Evolutionary conservation across 139 green algal species (phyloP).

Genomic region (Eudorina sp.): DNA sequence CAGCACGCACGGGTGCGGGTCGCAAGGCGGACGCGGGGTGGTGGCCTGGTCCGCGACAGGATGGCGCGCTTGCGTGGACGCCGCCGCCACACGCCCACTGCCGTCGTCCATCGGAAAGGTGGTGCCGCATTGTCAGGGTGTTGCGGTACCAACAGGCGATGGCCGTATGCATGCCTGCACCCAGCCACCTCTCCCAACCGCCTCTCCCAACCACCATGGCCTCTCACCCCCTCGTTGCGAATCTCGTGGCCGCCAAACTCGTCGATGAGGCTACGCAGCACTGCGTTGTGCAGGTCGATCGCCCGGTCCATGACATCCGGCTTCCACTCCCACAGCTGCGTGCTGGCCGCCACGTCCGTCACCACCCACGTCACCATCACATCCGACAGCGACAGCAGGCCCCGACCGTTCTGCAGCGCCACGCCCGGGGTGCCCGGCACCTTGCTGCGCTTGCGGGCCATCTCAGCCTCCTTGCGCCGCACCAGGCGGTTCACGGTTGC

Average conservation of each 20-base stretch:
- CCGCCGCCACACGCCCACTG: too few relatives aligned
- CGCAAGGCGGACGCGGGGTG: too few relatives aligned
- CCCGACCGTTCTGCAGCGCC: slow-evolving; percentile 48
- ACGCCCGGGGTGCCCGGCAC: slow-evolving; percentile 50
- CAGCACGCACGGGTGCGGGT: too few relatives aligned
- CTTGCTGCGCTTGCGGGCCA: slow-evolving; percentile 50
- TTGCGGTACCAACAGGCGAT: too few relatives aligned
- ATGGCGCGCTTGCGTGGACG: too few relatives aligned
- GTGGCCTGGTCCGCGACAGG: too few relatives aligned
- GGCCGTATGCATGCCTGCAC: too few relatives aligned
- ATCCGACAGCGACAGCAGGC: slow-evolving; percentile 53
- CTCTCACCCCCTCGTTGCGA: slow-evolving; percentile 63
- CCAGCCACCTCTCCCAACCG: neutral
- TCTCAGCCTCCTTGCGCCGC: slow-evolving; percentile 44
- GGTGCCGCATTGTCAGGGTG: too few relatives aligned
- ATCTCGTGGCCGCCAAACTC: slow-evolving; percentile 70
- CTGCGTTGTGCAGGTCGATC: slow-evolving; percentile 68
- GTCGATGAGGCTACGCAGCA: slow-evolving; percentile 60
- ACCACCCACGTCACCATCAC: slow-evolving; percentile 72
- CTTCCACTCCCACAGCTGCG: slow-evolving; percentile 65
- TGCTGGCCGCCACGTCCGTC: slow-evolving; percentile 68
- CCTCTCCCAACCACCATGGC: neutral
- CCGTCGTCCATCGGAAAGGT: too few relatives aligned
- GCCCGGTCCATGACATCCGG: slow-evolving; percentile 63
- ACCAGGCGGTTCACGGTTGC: slow-evolving; percentile 49